Evolutionary conservation across 1,284 basidiomycete genomes (phyloP), one percentile per base, ranked within the genome.

Genomic region (Ceratobasidium sp.): DNA sequence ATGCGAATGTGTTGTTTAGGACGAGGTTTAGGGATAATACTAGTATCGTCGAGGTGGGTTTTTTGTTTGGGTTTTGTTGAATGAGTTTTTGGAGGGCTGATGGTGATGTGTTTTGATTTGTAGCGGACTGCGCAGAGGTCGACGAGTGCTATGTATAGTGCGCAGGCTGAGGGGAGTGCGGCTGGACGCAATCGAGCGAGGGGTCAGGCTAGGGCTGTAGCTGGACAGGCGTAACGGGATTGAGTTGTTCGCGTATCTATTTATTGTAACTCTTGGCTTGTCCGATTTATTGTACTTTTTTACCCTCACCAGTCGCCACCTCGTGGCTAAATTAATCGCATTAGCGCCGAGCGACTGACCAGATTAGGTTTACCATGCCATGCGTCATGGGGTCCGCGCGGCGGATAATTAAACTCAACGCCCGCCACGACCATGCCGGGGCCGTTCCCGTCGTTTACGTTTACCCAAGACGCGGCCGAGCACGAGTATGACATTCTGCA

Each of bases 1-100:
- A 99, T 82, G 98, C 97, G 38, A 99, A 99, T 82, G 97, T 99
- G 23, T 87, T 99, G 66, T 99, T 99, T 89, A 90, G 93, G 65
- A 95, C 97, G 40, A 88, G 93, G 78, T 98, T 98, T 87, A 88
- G 95, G 62, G 96, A 98, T 83, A 96, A 96, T 4, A 98, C 96
- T 4, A 95, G 93, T 69, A 89, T 97, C 65, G 96, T 98, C 48
- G 95, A 98, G 83, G 84, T 85, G 78, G 33, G 33, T 33, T 33
- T 4, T 33, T 33, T 33, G 33, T 33, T 33, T 33, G 4, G 33
- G 33, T 4, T 33, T 33, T 33, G 33, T 33, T 33, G 77, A 48
- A 28, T 23, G 7, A 1, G 26, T 1, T 50, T 50, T 50, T 20
- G 2, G 2, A 2, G 13, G 20, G 12, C 20, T 50, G 48, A 50